Percentiles rank a stretch among this genome's conserved stretches.
Evolutionary conservation across 345 rosid genomes (phyloP).

Genomic region (Eutrema yunnanense): DNA sequence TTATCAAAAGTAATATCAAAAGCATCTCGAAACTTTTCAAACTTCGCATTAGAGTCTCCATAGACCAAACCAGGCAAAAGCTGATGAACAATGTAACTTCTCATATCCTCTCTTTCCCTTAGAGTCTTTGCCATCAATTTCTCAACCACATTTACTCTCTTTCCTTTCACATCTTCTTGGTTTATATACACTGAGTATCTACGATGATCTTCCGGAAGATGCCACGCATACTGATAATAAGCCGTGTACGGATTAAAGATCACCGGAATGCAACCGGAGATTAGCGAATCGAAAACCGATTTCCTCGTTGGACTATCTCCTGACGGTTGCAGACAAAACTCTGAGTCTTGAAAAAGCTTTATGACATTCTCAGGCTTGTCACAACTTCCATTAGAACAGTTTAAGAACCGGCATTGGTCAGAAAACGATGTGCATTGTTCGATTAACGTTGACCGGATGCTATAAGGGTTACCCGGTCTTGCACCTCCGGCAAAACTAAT

Average conservation of each 20-base stretch:
- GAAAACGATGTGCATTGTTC: constrained; percentile 41
- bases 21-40: constrained; percentile 62
- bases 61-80: constrained; percentile 58
- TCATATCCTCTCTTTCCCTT: constrained; percentile 50
- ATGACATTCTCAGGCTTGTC: constrained; percentile 37
- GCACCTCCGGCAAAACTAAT: constrained; percentile 65
- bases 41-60: constrained; percentile 41
- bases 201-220: constrained; percentile 55
- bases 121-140: constrained; percentile 40
- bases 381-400: constrained; percentile 47
- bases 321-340: constrained; percentile 74
- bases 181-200: constrained; percentile 60
- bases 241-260: constrained; percentile 69
- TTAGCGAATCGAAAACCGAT: constrained; percentile 68
- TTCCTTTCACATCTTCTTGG: constrained; percentile 50
- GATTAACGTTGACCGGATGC: constrained; percentile 52
- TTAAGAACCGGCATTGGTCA: constrained; percentile 39
- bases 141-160: constrained; percentile 48
- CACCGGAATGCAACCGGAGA: constrained; percentile 76
- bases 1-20: constrained; percentile 33
- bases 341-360: constrained; percentile 46
- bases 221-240: constrained; percentile 80
- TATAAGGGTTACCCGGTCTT: constrained; percentile 47
- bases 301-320: constrained; percentile 63
- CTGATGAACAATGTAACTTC: constrained; percentile 54